Evolutionary conservation across 1,284 basidiomycete genomes (phyloP).

Genomic region (Uromyces viciae-fabae): DNA sequence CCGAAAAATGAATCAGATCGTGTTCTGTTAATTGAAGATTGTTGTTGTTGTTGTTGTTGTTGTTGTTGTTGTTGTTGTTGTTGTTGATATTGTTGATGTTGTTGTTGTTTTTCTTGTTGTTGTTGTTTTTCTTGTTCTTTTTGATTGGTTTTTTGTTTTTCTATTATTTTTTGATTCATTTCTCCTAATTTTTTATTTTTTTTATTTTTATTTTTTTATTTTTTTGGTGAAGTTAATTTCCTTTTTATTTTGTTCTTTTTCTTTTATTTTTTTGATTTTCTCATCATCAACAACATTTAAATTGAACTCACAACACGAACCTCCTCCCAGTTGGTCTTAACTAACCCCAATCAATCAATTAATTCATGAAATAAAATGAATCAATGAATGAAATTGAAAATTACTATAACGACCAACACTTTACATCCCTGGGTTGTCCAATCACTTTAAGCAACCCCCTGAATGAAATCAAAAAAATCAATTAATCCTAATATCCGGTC

Average conservation of each 20-base stretch:
- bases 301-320: not conserved
- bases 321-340: too few species aligned
- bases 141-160: not conserved
- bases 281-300: not conserved
- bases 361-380: too few species aligned
- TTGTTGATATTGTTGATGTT: not conserved
- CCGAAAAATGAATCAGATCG: constrained; percentile 21
- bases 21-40: not conserved
- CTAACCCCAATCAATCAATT: too few species aligned
- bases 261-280: not conserved
- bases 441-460: too few species aligned
- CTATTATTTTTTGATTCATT: not conserved
- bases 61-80: not conserved
- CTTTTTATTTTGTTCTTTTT: not conserved
- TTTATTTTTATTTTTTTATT: not conserved
- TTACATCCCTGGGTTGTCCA: too few species aligned
- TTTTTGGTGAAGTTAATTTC: not conserved
- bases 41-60: not conserved
- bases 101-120: not conserved
- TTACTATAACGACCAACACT: too few species aligned
- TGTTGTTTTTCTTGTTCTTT: not conserved
- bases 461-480: too few species aligned
- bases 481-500: too few species aligned
- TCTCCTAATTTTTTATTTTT: not conserved
- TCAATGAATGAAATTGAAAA: too few species aligned